These are phyloP conservation scores for Carex littledalei DNA, from an alignment of 176 grass and related monocot genomes.

Conservation along the genomic window DNA sequence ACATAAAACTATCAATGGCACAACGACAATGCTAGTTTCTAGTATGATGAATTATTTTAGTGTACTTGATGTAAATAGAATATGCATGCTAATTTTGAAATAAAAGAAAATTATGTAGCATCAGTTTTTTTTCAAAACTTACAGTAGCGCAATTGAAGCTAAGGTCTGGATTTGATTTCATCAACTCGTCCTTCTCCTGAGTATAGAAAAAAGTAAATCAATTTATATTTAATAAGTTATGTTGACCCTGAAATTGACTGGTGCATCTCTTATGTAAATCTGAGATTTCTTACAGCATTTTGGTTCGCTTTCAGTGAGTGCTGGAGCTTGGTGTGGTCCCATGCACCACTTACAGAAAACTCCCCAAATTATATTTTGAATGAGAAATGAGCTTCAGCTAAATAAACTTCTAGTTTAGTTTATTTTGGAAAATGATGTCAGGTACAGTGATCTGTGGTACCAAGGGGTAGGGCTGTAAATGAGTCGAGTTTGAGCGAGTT, in stretches of 20 bases:
- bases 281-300: constrained; percentile 80
- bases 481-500: no score
- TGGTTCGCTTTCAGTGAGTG: constrained; percentile 93
- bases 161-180: constrained; percentile 79
- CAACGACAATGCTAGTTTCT: not conserved
- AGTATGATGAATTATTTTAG: not conserved
- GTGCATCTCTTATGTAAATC: constrained; percentile 5
- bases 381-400: no score
- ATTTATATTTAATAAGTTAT: constrained; percentile 5
- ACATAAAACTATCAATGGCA: not conserved
- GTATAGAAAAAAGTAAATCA: constrained; percentile 23
- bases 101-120: not conserved
- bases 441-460: no score
- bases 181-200: constrained; percentile 83
- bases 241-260: not conserved
- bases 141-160: constrained; percentile 86
- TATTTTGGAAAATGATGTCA: no score
- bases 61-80: not conserved
- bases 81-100: not conserved
- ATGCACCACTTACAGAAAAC: constrained; percentile 75
- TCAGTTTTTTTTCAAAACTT: constrained; percentile 28
- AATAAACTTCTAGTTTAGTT: no score
- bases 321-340: constrained; percentile 70
- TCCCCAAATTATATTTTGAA: no score
- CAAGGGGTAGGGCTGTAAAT: no score